Percentiles rank a stretch among this genome's conserved stretches.
These are phyloP conservation scores for Lasiodiplodia citricola DNA, from an alignment of 2,329 filamentous ascomycete genomes.

Conservation along the genomic window DNA sequence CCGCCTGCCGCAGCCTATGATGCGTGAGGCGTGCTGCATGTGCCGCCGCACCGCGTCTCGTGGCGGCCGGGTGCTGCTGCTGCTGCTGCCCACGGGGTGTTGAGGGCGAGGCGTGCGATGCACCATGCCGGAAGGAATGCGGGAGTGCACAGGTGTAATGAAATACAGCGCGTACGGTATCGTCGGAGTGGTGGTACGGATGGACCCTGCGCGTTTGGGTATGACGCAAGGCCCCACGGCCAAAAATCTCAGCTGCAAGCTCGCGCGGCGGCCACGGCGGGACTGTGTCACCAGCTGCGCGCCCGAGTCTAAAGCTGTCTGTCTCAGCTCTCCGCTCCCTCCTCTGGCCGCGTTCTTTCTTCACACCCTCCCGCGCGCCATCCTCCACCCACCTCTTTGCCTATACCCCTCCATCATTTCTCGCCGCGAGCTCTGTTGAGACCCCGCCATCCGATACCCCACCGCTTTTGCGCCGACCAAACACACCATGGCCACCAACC, in stretches of 20 bases:
- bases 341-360: not conserved
- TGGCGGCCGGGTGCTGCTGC: not conserved
- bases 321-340: constrained; percentile 9
- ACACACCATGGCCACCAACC: constrained; percentile 33
- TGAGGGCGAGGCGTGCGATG: not conserved
- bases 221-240: constrained; percentile 18
- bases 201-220: not conserved
- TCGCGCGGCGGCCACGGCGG: constrained; percentile 14
- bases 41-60: not conserved
- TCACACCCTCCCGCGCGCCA: not conserved
- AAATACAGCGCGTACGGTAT: not conserved
- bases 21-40: not conserved
- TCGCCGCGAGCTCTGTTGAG: not conserved
- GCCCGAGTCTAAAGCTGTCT: constrained; percentile 19
- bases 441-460: constrained; percentile 8
- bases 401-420: not conserved
- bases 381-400: not conserved
- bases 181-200: not conserved
- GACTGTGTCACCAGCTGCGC: constrained; percentile 11
- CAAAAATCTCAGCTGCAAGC: constrained; percentile 20
- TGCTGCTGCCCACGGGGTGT: not conserved
- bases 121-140: not conserved
- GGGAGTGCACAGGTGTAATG: not conserved
- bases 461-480: constrained; percentile 8
- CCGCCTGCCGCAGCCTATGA: constrained; percentile 1